Base-by-base conservation (phyloP, 1,284 basidiomycete genomes). In the Mrakiaceae sp. region DNA sequence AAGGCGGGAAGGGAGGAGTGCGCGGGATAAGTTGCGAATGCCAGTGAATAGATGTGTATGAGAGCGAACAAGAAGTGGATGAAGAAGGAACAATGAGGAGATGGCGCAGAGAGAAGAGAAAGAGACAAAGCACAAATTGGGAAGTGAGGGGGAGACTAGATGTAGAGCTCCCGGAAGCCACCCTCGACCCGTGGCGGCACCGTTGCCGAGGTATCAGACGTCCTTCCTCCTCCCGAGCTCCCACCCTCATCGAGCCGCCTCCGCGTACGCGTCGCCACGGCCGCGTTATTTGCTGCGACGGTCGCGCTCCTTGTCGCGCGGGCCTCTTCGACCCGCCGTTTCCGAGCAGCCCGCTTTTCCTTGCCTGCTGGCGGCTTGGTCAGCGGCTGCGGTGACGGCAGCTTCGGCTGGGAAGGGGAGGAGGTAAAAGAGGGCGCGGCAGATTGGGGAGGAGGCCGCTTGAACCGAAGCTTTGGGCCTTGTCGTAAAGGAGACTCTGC, bases 101-200 rank as follows among this genome's bases (percentile, higher is more conserved):
- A 47, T 7, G 48, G 47, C 16, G 16, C 3, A 12, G 50, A 27
- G 27, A 9, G 58, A 39, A 12, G 27, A 5, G 47, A 14, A 12
- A 50, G n/a, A 48, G 16, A 51, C 9, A n/a, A 60, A 50, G 5
- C 1, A 60, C 8, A 14, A 50, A 12, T 3, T 9, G 50, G 40
- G 40, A 5, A 39, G 42, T 27, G 9, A 40, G 12, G 4, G 11
- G 12, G 27, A 9, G n/a, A 10, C 46, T 27, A 61, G 49, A 61
- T 61, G 60, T 51, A 61, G 40, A 61, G 52, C 27, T 61, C 60
- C 52, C 47, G 42, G 50, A 61, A 61, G 39, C 60, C 60, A 49
- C 60, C 60, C 6, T 52, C 60, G n/a, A 61, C 60, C 2, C 27
- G 27, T 27, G 27, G 27, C 27, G 27, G 27, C 27, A 27, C 27